Percentiles rank a stretch among this genome's conserved stretches.
These are phyloP conservation scores for Wallacemonas collosoma DNA, from an alignment of 208 protist species.

Conservation along the genomic window DNA sequence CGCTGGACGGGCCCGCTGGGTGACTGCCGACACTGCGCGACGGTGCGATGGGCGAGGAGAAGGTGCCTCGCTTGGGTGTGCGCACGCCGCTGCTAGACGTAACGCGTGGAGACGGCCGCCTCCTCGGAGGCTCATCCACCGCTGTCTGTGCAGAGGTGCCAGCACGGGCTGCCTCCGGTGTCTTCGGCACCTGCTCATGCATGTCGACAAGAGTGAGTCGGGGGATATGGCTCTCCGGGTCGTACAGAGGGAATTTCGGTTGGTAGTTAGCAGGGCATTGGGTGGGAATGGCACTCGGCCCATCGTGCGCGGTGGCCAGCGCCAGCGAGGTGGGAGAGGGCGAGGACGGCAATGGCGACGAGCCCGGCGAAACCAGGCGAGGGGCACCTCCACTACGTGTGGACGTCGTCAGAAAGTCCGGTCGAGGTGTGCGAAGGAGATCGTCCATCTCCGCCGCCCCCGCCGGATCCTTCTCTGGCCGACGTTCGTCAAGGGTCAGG, in stretches of 20 bases:
- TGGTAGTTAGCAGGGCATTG: conserved; percentile 45
- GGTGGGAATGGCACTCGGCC: conserved; percentile 30
- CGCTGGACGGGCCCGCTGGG: conserved; percentile 1
- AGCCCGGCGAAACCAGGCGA: background rate
- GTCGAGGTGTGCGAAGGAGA: conserved; percentile 44
- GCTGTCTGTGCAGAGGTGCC: background rate
- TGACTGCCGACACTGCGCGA: background rate
- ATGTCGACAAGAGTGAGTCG: conserved; percentile 1
- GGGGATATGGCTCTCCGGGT: conserved; percentile 46
- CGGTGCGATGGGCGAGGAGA: background rate
- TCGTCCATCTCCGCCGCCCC: conserved; percentile 36
- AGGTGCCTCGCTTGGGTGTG: conserved; percentile 3
- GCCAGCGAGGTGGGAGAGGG: no score
- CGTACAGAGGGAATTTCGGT: conserved; percentile 46
- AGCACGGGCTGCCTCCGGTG: background rate
- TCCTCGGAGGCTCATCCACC: background rate
- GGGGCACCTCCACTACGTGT: conserved; percentile 4
- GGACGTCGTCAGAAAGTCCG: conserved; percentile 26
- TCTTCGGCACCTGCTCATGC: background rate
- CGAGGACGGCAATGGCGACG: background rate
- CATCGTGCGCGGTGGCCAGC: background rate
- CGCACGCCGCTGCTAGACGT: background rate
- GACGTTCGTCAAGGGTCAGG: background rate
- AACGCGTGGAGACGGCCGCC: conserved; percentile 9
- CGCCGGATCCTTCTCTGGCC: background rate